Evolutionary conservation across 202 grass and related monocot genomes (phyloP).

Genomic region (Hordeum pubiflorum): DNA sequence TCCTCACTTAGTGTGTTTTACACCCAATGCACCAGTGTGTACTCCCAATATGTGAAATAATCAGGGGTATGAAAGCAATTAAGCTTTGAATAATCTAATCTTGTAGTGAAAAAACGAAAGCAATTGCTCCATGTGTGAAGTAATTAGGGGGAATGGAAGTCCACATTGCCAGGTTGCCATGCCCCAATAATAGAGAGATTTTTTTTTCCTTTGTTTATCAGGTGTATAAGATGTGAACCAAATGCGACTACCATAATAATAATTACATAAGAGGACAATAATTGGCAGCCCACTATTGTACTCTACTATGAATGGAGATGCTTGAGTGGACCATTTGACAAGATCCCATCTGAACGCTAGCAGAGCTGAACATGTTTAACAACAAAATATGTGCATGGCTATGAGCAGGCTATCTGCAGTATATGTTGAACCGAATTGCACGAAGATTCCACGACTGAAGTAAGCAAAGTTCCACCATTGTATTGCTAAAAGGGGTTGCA

Average conservation of each 20-base stretch:
- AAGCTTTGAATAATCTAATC: background rate
- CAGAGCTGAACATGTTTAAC: background rate
- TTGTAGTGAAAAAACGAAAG: background rate
- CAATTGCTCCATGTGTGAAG: background rate
- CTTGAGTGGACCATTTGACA: slow-evolving; percentile 9
- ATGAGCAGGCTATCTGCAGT: too few species aligned
- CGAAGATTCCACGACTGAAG: background rate
- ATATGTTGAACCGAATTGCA: background rate
- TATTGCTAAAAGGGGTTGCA: background rate
- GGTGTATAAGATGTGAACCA: background rate
- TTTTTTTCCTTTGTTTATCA: background rate
- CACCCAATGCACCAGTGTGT: too few species aligned
- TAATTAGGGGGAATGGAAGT: background rate
- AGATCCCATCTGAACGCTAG: background rate
- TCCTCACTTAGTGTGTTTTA: too few species aligned
- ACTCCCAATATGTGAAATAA: background rate
- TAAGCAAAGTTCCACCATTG: background rate
- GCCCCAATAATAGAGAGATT: background rate
- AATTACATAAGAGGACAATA: slow-evolving; percentile 23
- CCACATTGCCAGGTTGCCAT: background rate
- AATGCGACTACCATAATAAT: slow-evolving; percentile 12
- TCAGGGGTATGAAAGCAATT: background rate
- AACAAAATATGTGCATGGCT: background rate
- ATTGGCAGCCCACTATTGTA: slow-evolving; percentile 19
- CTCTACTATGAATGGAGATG: slow-evolving; percentile 9